Evolutionary conservation across 768 basidiomycete species (phyloP), one percentile per base, ranked within the genome.

Genomic region (Rhizopogon rudus): DNA sequence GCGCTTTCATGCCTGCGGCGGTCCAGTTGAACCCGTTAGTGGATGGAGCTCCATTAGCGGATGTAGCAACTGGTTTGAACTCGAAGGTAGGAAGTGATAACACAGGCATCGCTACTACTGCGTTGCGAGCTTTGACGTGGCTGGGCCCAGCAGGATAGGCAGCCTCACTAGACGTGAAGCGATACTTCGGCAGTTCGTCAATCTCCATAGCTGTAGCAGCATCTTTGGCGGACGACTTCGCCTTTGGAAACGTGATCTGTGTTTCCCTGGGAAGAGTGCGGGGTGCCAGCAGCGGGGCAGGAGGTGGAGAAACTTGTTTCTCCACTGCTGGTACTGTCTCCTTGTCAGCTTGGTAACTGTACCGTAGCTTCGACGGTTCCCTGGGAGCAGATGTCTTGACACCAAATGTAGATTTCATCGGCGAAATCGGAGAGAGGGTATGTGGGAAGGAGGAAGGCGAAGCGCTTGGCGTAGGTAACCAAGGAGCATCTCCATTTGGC

Each of bases 281-380:
- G 10, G 66, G 42, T 14, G 68, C 46, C 14, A 60, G 48, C 44
- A 61, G 43, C 12, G 58, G 44, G 10, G 54, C 40, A 7, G 43
- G 45, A 4, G 53, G 33, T 37, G 54, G 17, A 46, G 40, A 16
- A 40, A 51, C 40, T 14, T 51, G 29, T 12, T 9, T 46, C 37
- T 52, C 39, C 8, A 66, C 67, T 31, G 44, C 55, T 49, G 52
- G 61, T 60, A 31, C 62, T 65, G 56, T 74, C 29, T 75, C 75
- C 57, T 68, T 70, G 52, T 86, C 86, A 3, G 81, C 78, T 45
- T 83, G 81, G 67, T 86, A 81, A 60, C 87, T 88, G 61, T 78
- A 86, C 28, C 89, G 81, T 54, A 91, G 75, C 64, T 90, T 91
- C 56, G 89, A 90, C 2, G 89, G 88, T 53, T 88, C 86, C 64